Percentiles rank a stretch among this genome's conserved stretches.
Conservation (phyloP, 768 basidiomycete genomes). For the Chalciporus sphaerocephalus region DNA sequence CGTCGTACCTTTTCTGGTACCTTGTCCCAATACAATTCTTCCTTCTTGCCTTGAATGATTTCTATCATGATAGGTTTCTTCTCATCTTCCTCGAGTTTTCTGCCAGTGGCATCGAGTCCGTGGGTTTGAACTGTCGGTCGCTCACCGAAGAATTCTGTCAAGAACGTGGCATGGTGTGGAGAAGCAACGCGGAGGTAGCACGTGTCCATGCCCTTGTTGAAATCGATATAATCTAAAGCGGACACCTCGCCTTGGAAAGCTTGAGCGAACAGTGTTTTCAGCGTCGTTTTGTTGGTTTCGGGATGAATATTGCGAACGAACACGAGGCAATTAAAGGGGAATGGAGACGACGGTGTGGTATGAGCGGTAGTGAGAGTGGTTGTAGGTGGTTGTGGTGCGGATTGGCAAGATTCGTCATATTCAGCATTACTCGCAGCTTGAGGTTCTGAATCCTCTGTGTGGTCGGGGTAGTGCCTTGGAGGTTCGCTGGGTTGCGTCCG, state of each 20-base stretch:
- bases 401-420: not conserved
- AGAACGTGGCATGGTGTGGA: conserved; percentile 39
- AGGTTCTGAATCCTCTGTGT: not conserved
- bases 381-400: not conserved
- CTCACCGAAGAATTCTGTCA: conserved; percentile 44
- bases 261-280: conserved; percentile 53
- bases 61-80: conserved; percentile 44
- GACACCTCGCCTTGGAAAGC: conserved; percentile 33
- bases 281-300: conserved; percentile 77
- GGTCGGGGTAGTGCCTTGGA: not conserved
- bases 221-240: conserved; percentile 76
- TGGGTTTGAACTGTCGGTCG: conserved; percentile 38
- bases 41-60: conserved; percentile 56
- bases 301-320: conserved; percentile 68
- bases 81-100: conserved; percentile 8
- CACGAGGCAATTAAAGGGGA: conserved; percentile 63
- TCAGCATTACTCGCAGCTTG: not conserved
- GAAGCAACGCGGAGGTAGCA: conserved; percentile 69
- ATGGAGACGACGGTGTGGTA: conserved; percentile 35
- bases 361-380: not conserved
- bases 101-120: conserved; percentile 56
- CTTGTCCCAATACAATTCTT: conserved; percentile 75
- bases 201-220: conserved; percentile 68
- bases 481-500: conserved; percentile 4
- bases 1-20: conserved; percentile 68